These are phyloP conservation scores for Drechslerella dactyloides DNA, from an alignment of 2,329 filamentous ascomycete genomes.

Conservation along the genomic window DNA sequence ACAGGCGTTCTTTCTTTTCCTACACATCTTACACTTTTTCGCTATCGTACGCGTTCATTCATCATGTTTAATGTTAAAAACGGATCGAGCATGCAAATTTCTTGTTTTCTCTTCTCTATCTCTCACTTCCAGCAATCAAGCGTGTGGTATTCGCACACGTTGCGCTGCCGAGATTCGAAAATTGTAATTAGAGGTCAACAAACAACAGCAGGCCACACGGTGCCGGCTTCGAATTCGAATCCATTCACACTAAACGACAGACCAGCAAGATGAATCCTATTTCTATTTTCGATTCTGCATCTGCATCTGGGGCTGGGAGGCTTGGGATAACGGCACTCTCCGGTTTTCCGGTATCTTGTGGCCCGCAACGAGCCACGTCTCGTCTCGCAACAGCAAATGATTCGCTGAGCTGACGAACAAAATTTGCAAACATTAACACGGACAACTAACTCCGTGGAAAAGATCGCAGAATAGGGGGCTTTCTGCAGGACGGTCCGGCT, in stretches of 20 bases:
- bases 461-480: no score
- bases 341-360: no score
- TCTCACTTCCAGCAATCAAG: not conserved
- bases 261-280: no score
- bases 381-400: not conserved
- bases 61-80: constrained; percentile 22
- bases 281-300: no score
- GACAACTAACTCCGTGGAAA: no score
- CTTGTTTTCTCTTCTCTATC: constrained; percentile 12
- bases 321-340: not conserved
- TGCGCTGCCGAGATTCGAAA: constrained; percentile 10
- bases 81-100: constrained; percentile 39
- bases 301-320: no score
- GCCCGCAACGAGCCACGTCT: not conserved
- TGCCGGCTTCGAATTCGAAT: constrained; percentile 25
- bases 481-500: no score
- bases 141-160: constrained; percentile 3
- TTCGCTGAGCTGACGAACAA: not conserved
- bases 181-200: constrained; percentile 43
- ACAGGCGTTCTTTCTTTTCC: constrained; percentile 36
- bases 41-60: constrained; percentile 12
- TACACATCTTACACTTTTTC: constrained; percentile 5
- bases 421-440: not conserved
- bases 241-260: no score
- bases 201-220: constrained; percentile 13